Evolutionary conservation across 148 eudicot species (phyloP).

Genomic region (Euryodendron excelsum): DNA sequence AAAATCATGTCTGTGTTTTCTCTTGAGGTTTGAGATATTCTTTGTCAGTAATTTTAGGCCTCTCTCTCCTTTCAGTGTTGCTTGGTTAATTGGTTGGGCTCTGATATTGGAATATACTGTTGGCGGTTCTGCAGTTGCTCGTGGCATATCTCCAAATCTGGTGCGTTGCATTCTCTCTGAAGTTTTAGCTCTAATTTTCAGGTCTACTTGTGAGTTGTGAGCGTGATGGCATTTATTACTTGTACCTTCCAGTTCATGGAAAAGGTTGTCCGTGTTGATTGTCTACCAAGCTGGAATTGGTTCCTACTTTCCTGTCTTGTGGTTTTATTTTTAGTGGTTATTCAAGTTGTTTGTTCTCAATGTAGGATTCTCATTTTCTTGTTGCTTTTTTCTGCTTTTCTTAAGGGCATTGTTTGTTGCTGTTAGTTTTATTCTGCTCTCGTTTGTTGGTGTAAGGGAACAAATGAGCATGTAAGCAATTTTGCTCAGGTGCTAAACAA

Average conservation of each 20-base stretch:
- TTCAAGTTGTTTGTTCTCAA: no score
- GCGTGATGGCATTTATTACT: not conserved
- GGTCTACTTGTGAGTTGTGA: not conserved
- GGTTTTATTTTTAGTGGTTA: no score
- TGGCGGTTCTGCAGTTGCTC: conserved; percentile 88
- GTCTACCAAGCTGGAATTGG: no score
- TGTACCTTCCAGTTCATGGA: not conserved
- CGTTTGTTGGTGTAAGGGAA: no score
- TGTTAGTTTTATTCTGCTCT: no score
- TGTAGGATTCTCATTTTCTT: not conserved
- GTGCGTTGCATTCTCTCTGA: conserved; percentile 27
- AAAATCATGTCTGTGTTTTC: conserved; percentile 7
- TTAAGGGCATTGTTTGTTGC: no score
- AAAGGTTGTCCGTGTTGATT: not conserved
- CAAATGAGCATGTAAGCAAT: not conserved
- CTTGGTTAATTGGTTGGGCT: conserved; percentile 93
- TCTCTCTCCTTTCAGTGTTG: conserved; percentile 47
- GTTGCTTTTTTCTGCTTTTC: not conserved
- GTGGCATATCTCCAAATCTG: conserved; percentile 91
- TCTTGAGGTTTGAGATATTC: not conserved
- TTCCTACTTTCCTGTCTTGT: no score
- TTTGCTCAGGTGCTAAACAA: not conserved
- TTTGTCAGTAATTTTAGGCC: conserved; percentile 1
- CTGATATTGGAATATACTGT: conserved; percentile 78
- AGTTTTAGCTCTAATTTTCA: not conserved